Base-by-base conservation (phyloP, 2,329 filamentous ascomycete genomes). In the Erysiphe neolycopersici region DNA sequence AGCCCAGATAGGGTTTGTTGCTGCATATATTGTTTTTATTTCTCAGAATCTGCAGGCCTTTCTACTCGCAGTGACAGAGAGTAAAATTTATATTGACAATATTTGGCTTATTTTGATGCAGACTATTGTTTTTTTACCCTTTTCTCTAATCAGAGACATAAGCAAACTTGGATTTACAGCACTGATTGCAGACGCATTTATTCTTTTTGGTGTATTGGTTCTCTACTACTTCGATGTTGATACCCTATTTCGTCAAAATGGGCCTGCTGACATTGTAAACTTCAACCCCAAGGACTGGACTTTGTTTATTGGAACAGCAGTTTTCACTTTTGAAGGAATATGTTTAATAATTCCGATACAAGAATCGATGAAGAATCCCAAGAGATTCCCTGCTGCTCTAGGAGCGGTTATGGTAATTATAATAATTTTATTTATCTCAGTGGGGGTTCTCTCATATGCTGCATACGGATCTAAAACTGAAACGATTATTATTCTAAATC, bases 321-420 rank as follows among this genome's bases (percentile, higher is more conserved):
- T 98, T 58, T 98, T 98, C 63, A 95, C 89, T 0, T 98, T 95
- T 56, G 89, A 98, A 58, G 89, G 89, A 26, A 91, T 98, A 47
- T 91, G 89, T 12, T 72, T 98, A 41, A 91, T 98, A 59, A 94
- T 98, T 48, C 89, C 91, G 0, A 94, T 98, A 47, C 91, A 98
- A 60, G 85, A 91, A 55, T 91, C 85, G 18, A 98, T 98, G 89
- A 80, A 77, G 56, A 68, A 85, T 37, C 91, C 87, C 0, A 67
- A 76, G 50, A 87, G 92, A 58, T 98, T 98, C 60, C 84, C 89
- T 40, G 71, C 71, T 47, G 87, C 98, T 41, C 73, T 98, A 50
- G 79, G 76, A 42, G 69, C 74, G 36, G 83, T 98, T 54, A 98
- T 98, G 89, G 68, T 94, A 53, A 78, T 93, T 58, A 93, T 98